Base-by-base conservation (phyloP, 208 protist genomes). In the Trichomonas vaginalis region DNA sequence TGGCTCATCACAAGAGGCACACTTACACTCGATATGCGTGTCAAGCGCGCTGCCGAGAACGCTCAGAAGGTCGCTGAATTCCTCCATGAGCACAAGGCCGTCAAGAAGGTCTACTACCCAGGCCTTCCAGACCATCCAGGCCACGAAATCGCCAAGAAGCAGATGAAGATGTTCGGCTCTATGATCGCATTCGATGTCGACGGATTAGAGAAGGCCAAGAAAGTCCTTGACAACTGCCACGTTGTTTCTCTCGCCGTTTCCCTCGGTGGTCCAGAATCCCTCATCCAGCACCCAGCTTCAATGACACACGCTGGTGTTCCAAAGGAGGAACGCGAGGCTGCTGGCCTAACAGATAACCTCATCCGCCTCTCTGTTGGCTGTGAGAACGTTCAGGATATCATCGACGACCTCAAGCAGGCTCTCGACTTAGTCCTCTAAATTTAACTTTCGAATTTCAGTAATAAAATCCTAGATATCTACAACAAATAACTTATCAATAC, bases 231-330 rank as follows among this genome's bases (percentile, higher is more conserved):
- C 35, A 96, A 8, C 27, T 12, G 96, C 3, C 35, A 96, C 1
- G 27, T 96, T 4, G 40, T 96, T 4, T 21, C n/a, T n/a, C 35
- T 51, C 45, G 96, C 96, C 21, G 96, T 95, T 45, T 90, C 42
- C 35, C 70, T 96, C 45, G 96, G 80, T 96, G 90, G n/a, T 6
- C 6, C 12, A 8, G 95, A 97, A 37, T 96, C 96, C 14, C 86
- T 97, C 35, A 83, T 96, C 45, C 96, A 97, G 82, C 96, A 97
- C 95, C 96, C 96, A 35, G 96, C 96, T 27, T 95, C 51, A 2
- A 97, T 97, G 96, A 97, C 96, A 1, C 96, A 97, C 45, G 96
- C 96, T 21, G 4, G 80, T 27, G 96, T 97, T 35, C 96, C 96
- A n/a, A 14, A 46, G 12, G 79, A 97, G 45, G 70, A 96, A 45